These are phyloP conservation scores for Erysimum cheiri DNA, from an alignment of 441 rosid genomes.

Conservation along the genomic window DNA sequence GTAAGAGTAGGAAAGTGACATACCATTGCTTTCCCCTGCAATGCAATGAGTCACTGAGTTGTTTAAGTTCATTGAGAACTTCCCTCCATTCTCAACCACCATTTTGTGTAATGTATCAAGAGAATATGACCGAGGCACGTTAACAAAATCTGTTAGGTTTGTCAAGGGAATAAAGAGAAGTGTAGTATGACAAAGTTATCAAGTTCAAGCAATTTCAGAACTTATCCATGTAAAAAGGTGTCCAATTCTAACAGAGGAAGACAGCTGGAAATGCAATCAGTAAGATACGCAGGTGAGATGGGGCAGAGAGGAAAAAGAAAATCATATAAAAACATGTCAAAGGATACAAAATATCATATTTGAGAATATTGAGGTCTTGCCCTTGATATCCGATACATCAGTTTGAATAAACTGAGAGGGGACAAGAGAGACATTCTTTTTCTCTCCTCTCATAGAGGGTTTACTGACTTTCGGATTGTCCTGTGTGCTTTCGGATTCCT, in stretches of 20 bases:
- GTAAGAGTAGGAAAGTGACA: conserved; percentile 44
- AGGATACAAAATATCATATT: conserved; percentile 97
- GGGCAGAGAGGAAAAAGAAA: conserved; percentile 11
- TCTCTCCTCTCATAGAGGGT: conserved; percentile 61
- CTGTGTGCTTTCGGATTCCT: conserved; percentile 54
- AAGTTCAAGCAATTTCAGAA: conserved; percentile 15
- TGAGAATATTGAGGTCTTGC: conserved; percentile 80
- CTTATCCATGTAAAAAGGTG: conserved; percentile 12
- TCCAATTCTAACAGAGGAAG: conserved; percentile 10
- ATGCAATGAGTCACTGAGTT: conserved; percentile 86
- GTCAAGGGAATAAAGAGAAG: conserved; percentile 56
- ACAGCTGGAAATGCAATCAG: conserved; percentile 19
- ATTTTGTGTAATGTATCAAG: conserved; percentile 82
- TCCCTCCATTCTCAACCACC: conserved; percentile 96
- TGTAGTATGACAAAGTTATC: neutral
- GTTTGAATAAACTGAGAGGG: conserved; percentile 87
- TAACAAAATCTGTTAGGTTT: conserved; percentile 67
- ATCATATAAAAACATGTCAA: conserved; percentile 17
- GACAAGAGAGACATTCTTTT: conserved; percentile 64
- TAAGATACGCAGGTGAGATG: neutral
- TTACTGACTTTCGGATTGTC: conserved; percentile 49
- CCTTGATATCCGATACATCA: conserved; percentile 80
- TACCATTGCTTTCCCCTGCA: conserved; percentile 95
- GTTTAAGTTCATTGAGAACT: conserved; percentile 95
- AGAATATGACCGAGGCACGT: conserved; percentile 67